Conservation (phyloP, 1,284 basidiomycete genomes). For the Trametes pubescens region DNA sequence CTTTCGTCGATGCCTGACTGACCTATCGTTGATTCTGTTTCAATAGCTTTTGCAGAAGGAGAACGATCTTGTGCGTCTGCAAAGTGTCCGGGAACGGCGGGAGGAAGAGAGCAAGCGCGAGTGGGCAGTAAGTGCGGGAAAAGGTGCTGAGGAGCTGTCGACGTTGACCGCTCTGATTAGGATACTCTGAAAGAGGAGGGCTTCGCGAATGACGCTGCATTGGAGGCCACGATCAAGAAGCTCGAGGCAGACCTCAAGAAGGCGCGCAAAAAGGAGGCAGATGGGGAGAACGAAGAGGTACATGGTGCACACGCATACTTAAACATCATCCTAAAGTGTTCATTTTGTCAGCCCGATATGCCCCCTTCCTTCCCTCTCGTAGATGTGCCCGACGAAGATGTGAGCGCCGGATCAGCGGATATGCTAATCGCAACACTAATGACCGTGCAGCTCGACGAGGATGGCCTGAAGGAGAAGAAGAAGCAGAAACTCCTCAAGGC, state of each 20-base stretch:
- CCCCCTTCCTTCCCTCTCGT: slow-evolving; percentile 88
- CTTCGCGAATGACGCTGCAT: slow-evolving; percentile 64
- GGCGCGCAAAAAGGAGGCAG: slow-evolving; percentile 61
- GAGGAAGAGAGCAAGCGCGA: slow-evolving; percentile 78
- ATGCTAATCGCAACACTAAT: slow-evolving; percentile 4
- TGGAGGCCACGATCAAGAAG: slow-evolving; percentile 49
- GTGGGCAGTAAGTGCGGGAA: slow-evolving; percentile 64
- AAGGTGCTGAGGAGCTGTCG: background rate
- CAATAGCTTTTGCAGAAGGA: slow-evolving; percentile 80
- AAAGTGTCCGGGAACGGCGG: slow-evolving; percentile 71
- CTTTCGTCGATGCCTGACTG: no score
- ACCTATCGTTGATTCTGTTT: background rate
- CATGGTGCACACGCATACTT: background rate
- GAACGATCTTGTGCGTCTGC: slow-evolving; percentile 79
- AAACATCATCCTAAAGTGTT: background rate
- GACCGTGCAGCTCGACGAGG: slow-evolving; percentile 80
- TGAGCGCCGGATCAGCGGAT: slow-evolving; percentile 46
- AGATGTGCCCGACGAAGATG: slow-evolving; percentile 89
- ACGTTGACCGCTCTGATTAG: slow-evolving; percentile 43
- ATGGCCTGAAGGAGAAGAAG: slow-evolving; percentile 93
- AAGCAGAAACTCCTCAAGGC: slow-evolving; percentile 95
- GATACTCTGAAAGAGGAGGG: slow-evolving; percentile 72
- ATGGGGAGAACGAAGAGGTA: slow-evolving; percentile 60
- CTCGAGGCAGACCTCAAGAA: slow-evolving; percentile 50
- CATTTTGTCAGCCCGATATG: slow-evolving; percentile 67